phyloP scores from a whole-genome alignment of 331 rosid genomes.

The Arachis monticola region DNA sequence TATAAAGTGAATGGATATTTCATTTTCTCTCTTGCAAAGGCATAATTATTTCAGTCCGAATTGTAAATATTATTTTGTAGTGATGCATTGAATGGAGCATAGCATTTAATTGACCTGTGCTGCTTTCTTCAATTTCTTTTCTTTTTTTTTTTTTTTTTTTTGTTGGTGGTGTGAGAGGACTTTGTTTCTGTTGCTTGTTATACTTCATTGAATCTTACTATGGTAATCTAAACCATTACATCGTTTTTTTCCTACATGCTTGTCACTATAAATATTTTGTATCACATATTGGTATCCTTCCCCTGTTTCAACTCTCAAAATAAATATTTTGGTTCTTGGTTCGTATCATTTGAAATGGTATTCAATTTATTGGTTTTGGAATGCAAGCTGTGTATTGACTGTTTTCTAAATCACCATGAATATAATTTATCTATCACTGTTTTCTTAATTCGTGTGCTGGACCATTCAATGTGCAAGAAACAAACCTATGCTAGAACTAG shows the following conservation, averaged over 20 bases:
- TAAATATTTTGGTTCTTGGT: background rate
- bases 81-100: slow-evolving; percentile 20
- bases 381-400: slow-evolving; percentile 8
- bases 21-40: slow-evolving; percentile 5
- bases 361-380: slow-evolving; percentile 10
- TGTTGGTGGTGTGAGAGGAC: no score
- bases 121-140: slow-evolving; percentile 2
- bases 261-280: background rate
- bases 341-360: slow-evolving; percentile 1
- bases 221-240: background rate
- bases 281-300: background rate
- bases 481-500: slow-evolving; percentile 5
- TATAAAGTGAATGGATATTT: slow-evolving; percentile 5
- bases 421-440: no score
- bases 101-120: slow-evolving; percentile 19
- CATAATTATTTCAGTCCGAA: slow-evolving; percentile 14
- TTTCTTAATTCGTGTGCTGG: background rate
- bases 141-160: no score
- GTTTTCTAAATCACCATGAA: background rate
- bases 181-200: background rate
- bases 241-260: background rate
- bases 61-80: background rate
- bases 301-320: background rate
- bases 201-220: background rate
- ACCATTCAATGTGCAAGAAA: background rate